These are phyloP conservation scores for Curvularia eragrostidis DNA, from an alignment of 2,329 filamentous ascomycete species.

Conservation along the genomic window DNA sequence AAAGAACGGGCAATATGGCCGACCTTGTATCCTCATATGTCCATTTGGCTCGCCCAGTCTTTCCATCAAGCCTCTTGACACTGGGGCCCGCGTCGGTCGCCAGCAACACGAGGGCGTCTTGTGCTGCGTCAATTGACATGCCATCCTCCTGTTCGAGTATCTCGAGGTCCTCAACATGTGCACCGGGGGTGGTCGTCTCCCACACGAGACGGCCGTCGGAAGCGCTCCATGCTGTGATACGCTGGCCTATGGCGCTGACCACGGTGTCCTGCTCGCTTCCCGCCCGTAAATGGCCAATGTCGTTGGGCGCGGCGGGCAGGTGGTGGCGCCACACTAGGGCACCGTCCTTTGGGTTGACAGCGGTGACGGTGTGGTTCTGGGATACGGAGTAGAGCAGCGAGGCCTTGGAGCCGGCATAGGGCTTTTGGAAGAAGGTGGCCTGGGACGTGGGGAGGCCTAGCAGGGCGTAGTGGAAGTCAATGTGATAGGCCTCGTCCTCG, in stretches of 20 bases:
- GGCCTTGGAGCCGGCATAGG: slow-evolving; percentile 79
- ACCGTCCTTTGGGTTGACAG: slow-evolving; percentile 87
- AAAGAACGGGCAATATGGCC: slow-evolving; percentile 9
- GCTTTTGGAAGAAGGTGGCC: slow-evolving; percentile 94
- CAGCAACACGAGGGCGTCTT: slow-evolving; percentile 75
- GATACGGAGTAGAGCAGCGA: slow-evolving; percentile 91
- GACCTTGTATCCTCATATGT: slow-evolving; percentile 70
- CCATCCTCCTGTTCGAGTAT: slow-evolving; percentile 74
- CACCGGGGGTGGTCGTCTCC: slow-evolving; percentile 67
- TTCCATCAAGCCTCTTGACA: slow-evolving; percentile 75
- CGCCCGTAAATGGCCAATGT: slow-evolving; percentile 65
- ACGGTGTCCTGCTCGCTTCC: slow-evolving; percentile 80
- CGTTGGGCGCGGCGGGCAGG: slow-evolving; percentile 56
- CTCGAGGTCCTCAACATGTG: slow-evolving; percentile 72
- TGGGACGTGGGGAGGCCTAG: slow-evolving; percentile 81
- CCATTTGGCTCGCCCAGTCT: slow-evolving; percentile 78
- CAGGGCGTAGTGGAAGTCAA: slow-evolving; percentile 92
- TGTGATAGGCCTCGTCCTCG: slow-evolving; percentile 85
- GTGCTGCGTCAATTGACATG: slow-evolving; percentile 54
- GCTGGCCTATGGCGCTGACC: slow-evolving; percentile 72
- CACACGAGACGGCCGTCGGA: slow-evolving; percentile 80
- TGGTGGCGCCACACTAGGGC: slow-evolving; percentile 85
- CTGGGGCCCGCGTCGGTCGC: slow-evolving; percentile 63
- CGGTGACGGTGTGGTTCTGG: slow-evolving; percentile 81
- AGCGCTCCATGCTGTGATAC: slow-evolving; percentile 83